Percentiles rank a stretch among this genome's conserved stretches.
These are phyloP conservation scores for Yamadazyma trypodendri DNA, from an alignment of 1,139 yeast species.

Conservation along the genomic window DNA sequence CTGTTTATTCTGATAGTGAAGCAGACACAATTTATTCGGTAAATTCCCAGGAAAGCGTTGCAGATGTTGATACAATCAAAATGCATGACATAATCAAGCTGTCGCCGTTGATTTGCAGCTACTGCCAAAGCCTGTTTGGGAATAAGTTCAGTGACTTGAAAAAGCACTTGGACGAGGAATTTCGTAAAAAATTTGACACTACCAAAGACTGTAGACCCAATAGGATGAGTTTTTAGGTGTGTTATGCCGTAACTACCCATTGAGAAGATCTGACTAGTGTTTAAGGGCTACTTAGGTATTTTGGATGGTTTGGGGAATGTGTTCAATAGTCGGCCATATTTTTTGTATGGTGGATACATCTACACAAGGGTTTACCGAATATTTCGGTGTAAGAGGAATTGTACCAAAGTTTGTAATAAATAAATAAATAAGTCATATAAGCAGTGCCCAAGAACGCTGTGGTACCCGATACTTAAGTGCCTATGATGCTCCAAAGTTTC, in stretches of 20 bases:
- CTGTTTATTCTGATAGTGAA: slow-evolving; percentile 7
- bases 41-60: slow-evolving; percentile 5
- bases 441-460: slow-evolving; percentile 18
- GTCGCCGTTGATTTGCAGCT: slow-evolving; percentile 46
- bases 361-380: no score
- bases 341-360: no score
- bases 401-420: slow-evolving; percentile 1
- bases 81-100: slow-evolving; percentile 31
- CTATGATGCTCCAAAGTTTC: no score
- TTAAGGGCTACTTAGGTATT: no score
- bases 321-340: no score
- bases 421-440: background rate
- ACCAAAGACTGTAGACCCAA: slow-evolving; percentile 8
- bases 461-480: no score
- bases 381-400: no score
- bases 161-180: slow-evolving; percentile 48
- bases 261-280: no score
- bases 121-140: slow-evolving; percentile 47
- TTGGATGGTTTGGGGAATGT: no score
- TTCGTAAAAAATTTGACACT: slow-evolving; percentile 18
- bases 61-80: slow-evolving; percentile 8
- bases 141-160: slow-evolving; percentile 49
- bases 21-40: slow-evolving; percentile 11
- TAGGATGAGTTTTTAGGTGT: no score
- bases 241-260: no score